Base-by-base conservation (phyloP, 805 yeast species). In the Phaffomyces opuntiae region DNA sequence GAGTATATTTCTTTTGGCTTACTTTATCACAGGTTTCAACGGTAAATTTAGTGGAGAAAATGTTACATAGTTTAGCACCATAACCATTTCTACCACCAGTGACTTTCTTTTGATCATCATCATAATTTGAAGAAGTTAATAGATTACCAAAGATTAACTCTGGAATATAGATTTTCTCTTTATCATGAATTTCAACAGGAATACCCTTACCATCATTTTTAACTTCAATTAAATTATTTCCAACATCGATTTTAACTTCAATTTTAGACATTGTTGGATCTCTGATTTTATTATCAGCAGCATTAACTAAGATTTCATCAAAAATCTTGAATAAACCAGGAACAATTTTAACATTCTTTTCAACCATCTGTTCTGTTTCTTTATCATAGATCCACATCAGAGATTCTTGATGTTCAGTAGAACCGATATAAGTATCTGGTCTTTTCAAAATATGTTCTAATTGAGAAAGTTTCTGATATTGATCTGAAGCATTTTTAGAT, bases 51-150 rank as follows among this genome's bases (percentile, higher is more conserved):
- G 89, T 85, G 25, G 96, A 88, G 64, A 91, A 93, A 51, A 93
- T 93, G 64, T 93, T 93, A 78, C 99, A 93, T 46, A 93, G 70
- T 63, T 93, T 93, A 41, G 99, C 99, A 66, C 99, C 99, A 62
- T 81, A 93, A 52, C 99, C 99, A 63, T 93, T 93, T 72, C 99
- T 81, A 65, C 99, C 99, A 70, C 99, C 99, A 2, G 96, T 87
- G 32, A 93, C 97, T 65, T 93, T 93, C 66, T 87, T 87, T 60
- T 93, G 87, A 52, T 91, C 79, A 63, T 93, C 99, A 63, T 93
- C 96, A 64, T 93, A 93, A 67, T 93, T 93, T 26, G 96, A 87
- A 2, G 98, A 90, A 0, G 99, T 93, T 53, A 93, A 76, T 49
- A 93, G 74, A 60, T 93, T 88, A 45, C 99, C 99, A 66, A 93